Evolutionary conservation across 495 filamentous ascomycete species (phyloP), one percentile per base, ranked within the genome.

Genomic region (Glonium stellatum): DNA sequence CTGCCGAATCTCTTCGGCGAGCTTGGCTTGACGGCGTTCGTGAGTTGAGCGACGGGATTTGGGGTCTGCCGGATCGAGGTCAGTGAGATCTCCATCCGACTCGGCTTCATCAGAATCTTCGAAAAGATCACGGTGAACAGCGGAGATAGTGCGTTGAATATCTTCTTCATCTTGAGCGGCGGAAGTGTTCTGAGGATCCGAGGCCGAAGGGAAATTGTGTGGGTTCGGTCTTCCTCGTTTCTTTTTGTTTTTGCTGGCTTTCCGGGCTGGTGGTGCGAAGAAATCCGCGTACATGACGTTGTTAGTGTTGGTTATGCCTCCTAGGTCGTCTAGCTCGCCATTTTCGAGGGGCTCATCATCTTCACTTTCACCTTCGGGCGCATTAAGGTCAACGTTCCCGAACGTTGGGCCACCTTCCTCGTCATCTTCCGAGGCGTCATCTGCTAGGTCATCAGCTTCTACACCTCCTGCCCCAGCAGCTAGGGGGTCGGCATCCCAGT

Each of bases 71-170:
- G 51, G 73, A 63, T 74, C 72, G 42, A 69, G 67, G 49, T 62
- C 75, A 10, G 54, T 47, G 9, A 64, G 54, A n/a, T 53, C 54
- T 10, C 66, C 70, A 19, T 68, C 63, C 4, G 61, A 73, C 22
- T 71, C 72, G 4, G 65, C 68, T 34, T 67, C 67, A 37, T 86
- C 80, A 61, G 61, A 60, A 35, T 96, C 92, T 27, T 96, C 90
- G 60, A 97, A 97, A 22, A 98, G 77, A 71, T 97, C 93, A 48
- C 92, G 88, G 21, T 88, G 88, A 34, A 95, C 91, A 63, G 90
- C 85, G 22, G 84, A 87, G 76, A 97, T 95, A n/a, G 91, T 90
- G 44, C 89, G 84, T 64, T 95, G 79, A 18, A 97, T 73, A 57
- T 91, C 70, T 12, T 70, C 71, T 18, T 72, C 71, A 12, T 46